Conservation (phyloP, 2,329 filamentous ascomycete species). For the Aspergillus sp. region DNA sequence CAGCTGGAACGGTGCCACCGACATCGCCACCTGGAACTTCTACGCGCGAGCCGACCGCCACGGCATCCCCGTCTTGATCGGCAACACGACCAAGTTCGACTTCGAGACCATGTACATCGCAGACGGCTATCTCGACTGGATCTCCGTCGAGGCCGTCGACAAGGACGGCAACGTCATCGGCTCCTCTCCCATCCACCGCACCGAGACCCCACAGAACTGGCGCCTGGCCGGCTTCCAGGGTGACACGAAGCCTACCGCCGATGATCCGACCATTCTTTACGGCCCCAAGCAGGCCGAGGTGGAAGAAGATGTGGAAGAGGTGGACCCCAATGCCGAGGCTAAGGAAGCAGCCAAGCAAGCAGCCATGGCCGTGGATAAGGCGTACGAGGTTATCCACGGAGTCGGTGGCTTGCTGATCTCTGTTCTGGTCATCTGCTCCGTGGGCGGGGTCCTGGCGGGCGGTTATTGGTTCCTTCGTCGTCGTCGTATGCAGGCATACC, state of each 20-base stretch:
- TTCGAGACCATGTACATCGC: constrained; percentile 41
- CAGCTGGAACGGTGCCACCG: constrained; percentile 54
- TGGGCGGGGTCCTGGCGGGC: constrained; percentile 26
- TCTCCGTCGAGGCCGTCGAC: constrained; percentile 34
- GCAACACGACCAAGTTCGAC: constrained; percentile 31
- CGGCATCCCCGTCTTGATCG: constrained; percentile 28
- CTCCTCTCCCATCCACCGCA: constrained; percentile 29
- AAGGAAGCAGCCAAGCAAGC: constrained; percentile 33
- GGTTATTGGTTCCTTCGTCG: constrained; percentile 23
- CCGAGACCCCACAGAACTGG: constrained; percentile 31
- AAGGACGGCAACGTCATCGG: constrained; percentile 27
- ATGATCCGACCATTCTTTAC: constrained; percentile 30
- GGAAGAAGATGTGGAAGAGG: constrained; percentile 17
- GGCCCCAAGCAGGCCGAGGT: constrained; percentile 15
- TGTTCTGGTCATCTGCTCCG: constrained; percentile 26
- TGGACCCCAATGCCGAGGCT: constrained; percentile 4
- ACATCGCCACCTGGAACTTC: constrained; percentile 45
- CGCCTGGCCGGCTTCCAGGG: constrained; percentile 32
- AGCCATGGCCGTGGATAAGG: constrained; percentile 31
- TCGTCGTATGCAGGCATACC: constrained; percentile 30
- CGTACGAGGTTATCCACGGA: constrained; percentile 34
- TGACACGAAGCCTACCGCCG: constrained; percentile 24
- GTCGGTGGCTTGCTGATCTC: constrained; percentile 33
- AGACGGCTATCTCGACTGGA: constrained; percentile 34
- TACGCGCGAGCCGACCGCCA: constrained; percentile 26